Evolutionary conservation across 1,284 basidiomycete genomes (phyloP).

Genomic region (Butyriboletus appendiculatus): DNA sequence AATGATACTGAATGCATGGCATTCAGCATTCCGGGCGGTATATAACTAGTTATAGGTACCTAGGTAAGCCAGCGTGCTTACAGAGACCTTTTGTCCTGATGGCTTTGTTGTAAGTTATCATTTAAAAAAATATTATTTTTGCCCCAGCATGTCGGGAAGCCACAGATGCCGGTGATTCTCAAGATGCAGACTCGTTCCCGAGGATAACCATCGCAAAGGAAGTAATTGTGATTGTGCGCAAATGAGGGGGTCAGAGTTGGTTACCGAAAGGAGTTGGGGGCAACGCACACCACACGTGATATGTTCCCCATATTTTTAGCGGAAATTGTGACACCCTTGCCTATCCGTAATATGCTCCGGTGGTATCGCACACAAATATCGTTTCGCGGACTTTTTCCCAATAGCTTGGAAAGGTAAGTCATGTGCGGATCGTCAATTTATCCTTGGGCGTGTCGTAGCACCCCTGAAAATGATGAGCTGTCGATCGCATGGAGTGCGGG

Average conservation of each 20-base stretch:
- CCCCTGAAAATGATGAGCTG: background rate
- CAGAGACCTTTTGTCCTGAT: too few relatives aligned
- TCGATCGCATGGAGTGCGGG: constrained; percentile 3
- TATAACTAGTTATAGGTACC: too few relatives aligned
- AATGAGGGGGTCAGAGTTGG: background rate
- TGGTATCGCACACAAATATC: background rate
- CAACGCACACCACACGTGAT: background rate
- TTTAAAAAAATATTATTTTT: too few relatives aligned
- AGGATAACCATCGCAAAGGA: background rate
- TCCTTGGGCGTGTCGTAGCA: background rate
- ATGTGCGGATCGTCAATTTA: constrained; percentile 22
- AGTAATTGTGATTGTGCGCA: background rate
- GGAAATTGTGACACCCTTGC: background rate
- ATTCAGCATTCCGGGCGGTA: too few relatives aligned
- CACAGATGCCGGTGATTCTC: too few relatives aligned
- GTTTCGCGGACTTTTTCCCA: constrained; percentile 17
- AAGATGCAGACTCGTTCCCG: too few relatives aligned
- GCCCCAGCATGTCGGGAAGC: too few relatives aligned
- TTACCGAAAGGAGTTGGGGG: background rate
- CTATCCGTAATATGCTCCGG: background rate
- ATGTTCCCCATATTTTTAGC: background rate
- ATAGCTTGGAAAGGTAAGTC: background rate
- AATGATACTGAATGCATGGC: too few relatives aligned
- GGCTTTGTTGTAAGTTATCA: too few relatives aligned
- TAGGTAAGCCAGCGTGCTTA: too few relatives aligned